These are phyloP conservation scores for Penicillium mononematosum DNA, from an alignment of 495 filamentous ascomycete species.

Conservation along the genomic window DNA sequence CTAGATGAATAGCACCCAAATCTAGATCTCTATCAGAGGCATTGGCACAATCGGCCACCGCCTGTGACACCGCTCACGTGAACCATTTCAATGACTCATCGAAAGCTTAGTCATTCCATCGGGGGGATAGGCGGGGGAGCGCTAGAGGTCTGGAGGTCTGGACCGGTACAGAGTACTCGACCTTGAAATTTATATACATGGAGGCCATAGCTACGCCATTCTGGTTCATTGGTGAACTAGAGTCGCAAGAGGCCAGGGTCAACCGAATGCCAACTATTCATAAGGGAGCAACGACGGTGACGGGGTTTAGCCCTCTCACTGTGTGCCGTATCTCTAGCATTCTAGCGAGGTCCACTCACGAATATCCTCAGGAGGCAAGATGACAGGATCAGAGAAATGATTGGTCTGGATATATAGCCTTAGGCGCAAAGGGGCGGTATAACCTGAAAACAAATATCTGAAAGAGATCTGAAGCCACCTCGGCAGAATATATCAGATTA, in stretches of 20 bases:
- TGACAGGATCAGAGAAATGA: not conserved
- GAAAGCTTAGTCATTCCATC: not conserved
- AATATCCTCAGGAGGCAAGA: not conserved
- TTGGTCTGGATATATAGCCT: not conserved
- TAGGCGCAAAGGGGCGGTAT: not conserved
- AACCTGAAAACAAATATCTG: not conserved
- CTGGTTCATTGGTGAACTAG: no score
- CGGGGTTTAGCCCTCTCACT: not conserved
- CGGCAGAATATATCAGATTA: not conserved
- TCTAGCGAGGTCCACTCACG: no score
- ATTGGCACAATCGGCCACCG: constrained; percentile 12
- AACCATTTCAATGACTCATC: not conserved
- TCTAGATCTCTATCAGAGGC: constrained; percentile 9
- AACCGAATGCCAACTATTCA: no score
- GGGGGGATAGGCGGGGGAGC: no score
- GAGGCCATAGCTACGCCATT: no score
- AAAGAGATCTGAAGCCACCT: not conserved
- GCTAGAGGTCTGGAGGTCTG: no score
- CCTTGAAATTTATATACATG: no score
- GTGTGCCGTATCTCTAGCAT: not conserved
- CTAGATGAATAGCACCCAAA: constrained; percentile 2
- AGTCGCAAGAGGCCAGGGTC: no score
- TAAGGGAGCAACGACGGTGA: not conserved
- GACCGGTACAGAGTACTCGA: no score
- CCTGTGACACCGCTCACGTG: constrained; percentile 5